Evolutionary conservation across 129 eudicot species (phyloP).

Genomic region (Tanacetum coccineum): DNA sequence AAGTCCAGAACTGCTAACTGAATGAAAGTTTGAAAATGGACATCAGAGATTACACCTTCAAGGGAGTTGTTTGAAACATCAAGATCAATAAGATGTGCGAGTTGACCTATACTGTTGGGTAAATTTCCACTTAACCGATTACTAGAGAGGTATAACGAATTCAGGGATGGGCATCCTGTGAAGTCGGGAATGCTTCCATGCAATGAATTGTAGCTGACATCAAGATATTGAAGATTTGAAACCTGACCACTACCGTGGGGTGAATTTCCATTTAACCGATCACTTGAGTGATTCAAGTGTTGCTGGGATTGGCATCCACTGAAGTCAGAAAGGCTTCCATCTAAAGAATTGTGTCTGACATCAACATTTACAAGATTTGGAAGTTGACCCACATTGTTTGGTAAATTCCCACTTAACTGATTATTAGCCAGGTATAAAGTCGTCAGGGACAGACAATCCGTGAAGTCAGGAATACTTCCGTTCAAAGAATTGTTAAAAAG

Average conservation of each 20-base stretch:
- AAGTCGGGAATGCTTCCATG: background rate
- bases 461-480: conserved; percentile 3
- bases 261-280: conserved; percentile 10
- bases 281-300: background rate
- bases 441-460: background rate
- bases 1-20: no score
- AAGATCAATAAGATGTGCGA: no score
- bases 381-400: conserved; percentile 1
- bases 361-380: conserved; percentile 11
- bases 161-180: no score
- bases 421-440: conserved; percentile 1
- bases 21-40: no score
- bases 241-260: background rate
- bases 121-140: no score
- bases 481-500: background rate
- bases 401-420: conserved; percentile 6
- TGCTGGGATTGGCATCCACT: background rate
- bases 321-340: background rate
- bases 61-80: no score
- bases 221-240: conserved; percentile 11
- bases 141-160: no score
- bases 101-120: no score
- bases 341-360: conserved; percentile 6
- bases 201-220: conserved; percentile 9
- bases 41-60: no score